Base-by-base conservation (phyloP, 202 grass and related monocot species). In the Elaeis oleifera region DNA sequence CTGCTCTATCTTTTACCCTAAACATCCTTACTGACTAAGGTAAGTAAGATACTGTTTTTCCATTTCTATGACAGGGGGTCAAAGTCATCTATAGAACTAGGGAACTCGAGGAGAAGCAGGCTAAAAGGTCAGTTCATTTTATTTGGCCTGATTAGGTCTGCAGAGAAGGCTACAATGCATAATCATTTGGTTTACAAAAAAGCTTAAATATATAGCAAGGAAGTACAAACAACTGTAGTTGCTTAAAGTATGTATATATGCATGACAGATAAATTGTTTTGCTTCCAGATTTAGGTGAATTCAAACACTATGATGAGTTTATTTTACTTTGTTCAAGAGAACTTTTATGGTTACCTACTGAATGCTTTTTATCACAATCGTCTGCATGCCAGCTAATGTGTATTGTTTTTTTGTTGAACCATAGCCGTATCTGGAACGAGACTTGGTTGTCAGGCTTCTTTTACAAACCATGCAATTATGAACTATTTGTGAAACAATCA, bases 381-480 rank as follows among this genome's bases (percentile, higher is more conserved):
- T 54, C 18, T 68, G 1, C 5, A 16, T 32, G 16, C 14, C 19
- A 22, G 4, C 24, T 50, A 28, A 21, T 20, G 23, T 55, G 24
- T 36, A 22, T 72, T 61, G 24, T 19, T 59, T 77, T 74, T 50
- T 73, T 18, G 51, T 72, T 72, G 71, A 39, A 59, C 50, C 11
- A 78, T 78, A 97, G 92, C 71, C 92, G 88, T 61, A 83, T 97
- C 64, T 97, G 92, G 92, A 97, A 97, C 8, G 92, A 97, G 65
- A 97, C 92, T 74, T 97, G 92, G 92, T 71, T 97, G 72, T 49
- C 65, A 51, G 69, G 84, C 70, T 97, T 97, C 82, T 97, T 97
- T 70, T 97, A 97, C 79, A 97, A 97, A 52, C 92, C 92, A 1
- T 97, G 92, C 74, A 97, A 97, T 76, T 97, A 91, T 67, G 92